Evolutionary conservation across 1,139 yeast genomes (phyloP).

Genomic region (Blastobotrys serpentis): DNA sequence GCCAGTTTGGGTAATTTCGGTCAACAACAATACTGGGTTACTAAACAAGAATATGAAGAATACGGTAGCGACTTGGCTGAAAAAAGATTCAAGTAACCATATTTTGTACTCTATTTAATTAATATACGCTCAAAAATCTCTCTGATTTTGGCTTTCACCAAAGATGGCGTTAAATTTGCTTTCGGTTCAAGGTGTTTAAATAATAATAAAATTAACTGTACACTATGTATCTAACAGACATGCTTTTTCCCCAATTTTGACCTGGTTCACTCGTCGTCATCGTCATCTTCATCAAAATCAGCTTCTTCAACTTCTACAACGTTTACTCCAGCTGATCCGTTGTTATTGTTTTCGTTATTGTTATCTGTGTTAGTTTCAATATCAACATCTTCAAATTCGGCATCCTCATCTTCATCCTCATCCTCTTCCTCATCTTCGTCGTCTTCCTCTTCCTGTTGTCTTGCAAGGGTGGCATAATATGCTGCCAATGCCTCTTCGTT

Average conservation of each 20-base stretch:
- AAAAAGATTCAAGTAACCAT: slow-evolving; percentile 17
- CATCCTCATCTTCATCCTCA: slow-evolving; percentile 61
- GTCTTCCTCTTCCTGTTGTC: slow-evolving; percentile 59
- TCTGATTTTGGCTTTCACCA: neutral
- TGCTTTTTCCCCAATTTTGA: no score
- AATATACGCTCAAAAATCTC: neutral
- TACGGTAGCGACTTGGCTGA: slow-evolving; percentile 18
- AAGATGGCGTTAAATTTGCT: no score
- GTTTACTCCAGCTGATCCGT: slow-evolving; percentile 32
- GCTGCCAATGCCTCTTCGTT: slow-evolving; percentile 75
- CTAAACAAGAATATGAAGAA: slow-evolving; percentile 22
- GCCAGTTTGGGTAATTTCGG: slow-evolving; percentile 84
- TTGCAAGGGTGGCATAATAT: slow-evolving; percentile 70
- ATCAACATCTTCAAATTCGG: slow-evolving; percentile 59
- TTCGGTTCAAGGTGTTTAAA: no score
- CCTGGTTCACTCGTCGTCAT: slow-evolving; percentile 20
- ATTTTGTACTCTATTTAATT: slow-evolving; percentile 7
- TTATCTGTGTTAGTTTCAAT: slow-evolving; percentile 45
- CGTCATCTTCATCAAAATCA: slow-evolving; percentile 21
- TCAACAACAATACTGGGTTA: slow-evolving; percentile 18
- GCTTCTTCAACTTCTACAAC: slow-evolving; percentile 17
- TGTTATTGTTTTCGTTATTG: slow-evolving; percentile 25
- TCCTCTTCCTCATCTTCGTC: slow-evolving; percentile 40
- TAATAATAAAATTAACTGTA: neutral
- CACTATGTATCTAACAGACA: neutral